Evolutionary conservation across 306 rosid genomes (phyloP).

Genomic region (Castanea crenata): DNA sequence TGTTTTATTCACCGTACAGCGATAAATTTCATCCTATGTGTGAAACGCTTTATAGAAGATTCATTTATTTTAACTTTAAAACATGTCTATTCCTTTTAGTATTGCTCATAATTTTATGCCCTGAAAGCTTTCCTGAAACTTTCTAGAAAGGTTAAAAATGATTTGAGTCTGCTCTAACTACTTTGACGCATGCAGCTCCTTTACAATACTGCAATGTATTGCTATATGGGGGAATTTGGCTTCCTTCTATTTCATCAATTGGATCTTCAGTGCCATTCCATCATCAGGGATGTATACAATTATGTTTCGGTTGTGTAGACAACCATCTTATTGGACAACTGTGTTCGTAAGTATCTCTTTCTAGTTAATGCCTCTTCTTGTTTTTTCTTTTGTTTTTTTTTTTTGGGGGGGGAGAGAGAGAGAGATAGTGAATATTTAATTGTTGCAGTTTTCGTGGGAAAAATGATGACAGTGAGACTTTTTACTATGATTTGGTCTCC

Average conservation of each 20-base stretch:
- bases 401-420: background rate
- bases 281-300: constrained; percentile 95
- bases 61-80: background rate
- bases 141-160: constrained; percentile 8
- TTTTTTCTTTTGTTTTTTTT: background rate
- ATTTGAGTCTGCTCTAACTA: constrained; percentile 2
- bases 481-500: background rate
- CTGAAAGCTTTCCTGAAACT: constrained; percentile 6
- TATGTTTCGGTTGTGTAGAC: constrained; percentile 82
- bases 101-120: background rate
- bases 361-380: constrained; percentile 8
- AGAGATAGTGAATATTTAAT: background rate
- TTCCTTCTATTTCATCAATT: constrained; percentile 80
- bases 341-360: constrained; percentile 57
- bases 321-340: constrained; percentile 92
- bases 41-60: background rate
- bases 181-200: constrained; percentile 69
- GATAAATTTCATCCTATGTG: background rate
- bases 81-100: background rate
- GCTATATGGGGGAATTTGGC: constrained; percentile 97
- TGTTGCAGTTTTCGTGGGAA: background rate
- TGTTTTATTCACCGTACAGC: background rate
- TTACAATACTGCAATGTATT: constrained; percentile 78
- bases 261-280: constrained; percentile 89
- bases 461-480: background rate